phyloP scores from a whole-genome alignment of 2,329 filamentous ascomycete genomes.

The Ophiocordyceps australis region DNA sequence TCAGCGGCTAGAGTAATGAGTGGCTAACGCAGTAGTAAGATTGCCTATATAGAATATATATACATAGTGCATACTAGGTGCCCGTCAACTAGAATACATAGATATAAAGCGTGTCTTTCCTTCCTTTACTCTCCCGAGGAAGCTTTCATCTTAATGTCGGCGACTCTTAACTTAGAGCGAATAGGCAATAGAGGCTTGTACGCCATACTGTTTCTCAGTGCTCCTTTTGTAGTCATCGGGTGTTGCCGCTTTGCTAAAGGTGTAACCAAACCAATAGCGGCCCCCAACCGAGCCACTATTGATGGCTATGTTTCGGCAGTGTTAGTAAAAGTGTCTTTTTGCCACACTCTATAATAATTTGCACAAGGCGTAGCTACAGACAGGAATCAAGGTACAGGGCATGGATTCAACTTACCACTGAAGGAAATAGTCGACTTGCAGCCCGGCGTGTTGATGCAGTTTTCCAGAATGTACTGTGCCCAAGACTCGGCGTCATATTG shows the following conservation, averaged over 20 bases:
- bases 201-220: neutral
- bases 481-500: neutral
- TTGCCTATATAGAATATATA: too few relatives aligned
- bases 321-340: too few relatives aligned
- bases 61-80: too few relatives aligned
- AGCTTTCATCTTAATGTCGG: too few relatives aligned
- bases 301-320: neutral
- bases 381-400: neutral
- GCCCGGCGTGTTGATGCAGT: neutral
- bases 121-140: too few relatives aligned
- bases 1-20: too few relatives aligned
- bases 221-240: neutral
- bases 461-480: neutral
- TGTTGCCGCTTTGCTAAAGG: neutral
- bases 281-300: neutral
- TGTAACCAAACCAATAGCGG: neutral
- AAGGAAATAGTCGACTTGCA: neutral
- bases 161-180: neutral
- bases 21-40: too few relatives aligned
- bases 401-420: neutral
- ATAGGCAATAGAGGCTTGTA: neutral
- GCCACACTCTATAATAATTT: too few relatives aligned
- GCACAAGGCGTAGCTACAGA: neutral
- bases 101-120: too few relatives aligned
- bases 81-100: too few relatives aligned